Conservation (phyloP, 1,284 basidiomycete species). For the Blastosporella zonata region DNA sequence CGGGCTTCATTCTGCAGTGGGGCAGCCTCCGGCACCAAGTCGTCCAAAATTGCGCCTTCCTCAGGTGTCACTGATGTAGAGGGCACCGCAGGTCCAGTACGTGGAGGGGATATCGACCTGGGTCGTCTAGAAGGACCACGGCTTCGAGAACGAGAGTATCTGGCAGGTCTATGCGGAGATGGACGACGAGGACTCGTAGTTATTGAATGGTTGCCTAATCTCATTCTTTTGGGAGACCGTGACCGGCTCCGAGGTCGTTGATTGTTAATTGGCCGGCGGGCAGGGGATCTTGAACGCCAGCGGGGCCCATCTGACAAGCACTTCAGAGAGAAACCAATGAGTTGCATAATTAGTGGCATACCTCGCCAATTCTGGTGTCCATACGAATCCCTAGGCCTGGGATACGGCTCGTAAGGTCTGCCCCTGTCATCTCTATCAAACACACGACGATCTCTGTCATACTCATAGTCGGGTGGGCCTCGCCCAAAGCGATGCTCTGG, state of each 20-base stretch:
- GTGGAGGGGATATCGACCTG: slow-evolving; percentile 15
- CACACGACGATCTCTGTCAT: slow-evolving; percentile 21
- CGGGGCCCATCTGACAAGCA: slow-evolving; percentile 13
- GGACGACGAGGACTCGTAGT: slow-evolving; percentile 25
- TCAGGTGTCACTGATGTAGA: background rate
- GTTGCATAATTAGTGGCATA: slow-evolving; percentile 3
- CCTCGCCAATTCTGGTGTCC: slow-evolving; percentile 9
- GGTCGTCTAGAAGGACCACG: slow-evolving; percentile 8
- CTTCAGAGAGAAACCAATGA: background rate
- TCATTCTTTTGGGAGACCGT: slow-evolving; percentile 26
- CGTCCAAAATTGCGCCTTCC: background rate
- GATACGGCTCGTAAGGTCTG: slow-evolving; percentile 9
- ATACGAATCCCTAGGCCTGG: slow-evolving; percentile 16
- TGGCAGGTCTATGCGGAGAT: slow-evolving; percentile 5
- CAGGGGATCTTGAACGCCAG: slow-evolving; percentile 21
- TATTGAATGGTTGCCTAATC: slow-evolving; percentile 37
- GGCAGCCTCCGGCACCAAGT: background rate
- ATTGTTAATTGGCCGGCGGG: slow-evolving; percentile 7
- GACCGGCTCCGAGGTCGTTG: slow-evolving; percentile 6
- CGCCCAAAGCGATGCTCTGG: background rate
- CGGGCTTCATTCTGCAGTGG: background rate
- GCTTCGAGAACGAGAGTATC: slow-evolving; percentile 15
- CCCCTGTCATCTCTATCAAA: slow-evolving; percentile 22
- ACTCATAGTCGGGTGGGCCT: background rate
- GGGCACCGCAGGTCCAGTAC: background rate